Conservation (phyloP, 2,329 filamentous ascomycete species). For the Colletotrichum truncatum region DNA sequence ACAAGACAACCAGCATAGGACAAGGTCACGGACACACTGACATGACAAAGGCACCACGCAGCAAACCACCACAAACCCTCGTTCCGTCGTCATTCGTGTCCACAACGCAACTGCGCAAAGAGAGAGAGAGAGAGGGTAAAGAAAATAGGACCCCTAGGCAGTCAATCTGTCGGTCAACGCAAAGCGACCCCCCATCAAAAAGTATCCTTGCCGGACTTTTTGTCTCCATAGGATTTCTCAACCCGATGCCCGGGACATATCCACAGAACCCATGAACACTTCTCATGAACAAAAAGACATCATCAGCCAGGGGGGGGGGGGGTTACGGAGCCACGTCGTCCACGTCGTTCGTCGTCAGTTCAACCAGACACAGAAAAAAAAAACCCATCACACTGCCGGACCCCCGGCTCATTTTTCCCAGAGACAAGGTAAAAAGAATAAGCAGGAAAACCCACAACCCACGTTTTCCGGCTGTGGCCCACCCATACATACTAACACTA, state of each 20-base stretch:
- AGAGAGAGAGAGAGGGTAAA: background rate
- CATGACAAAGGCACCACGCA: background rate
- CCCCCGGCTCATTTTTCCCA: background rate
- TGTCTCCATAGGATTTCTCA: too few relatives aligned
- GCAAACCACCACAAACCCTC: background rate
- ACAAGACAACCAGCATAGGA: background rate
- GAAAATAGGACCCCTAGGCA: background rate
- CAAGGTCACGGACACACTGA: background rate
- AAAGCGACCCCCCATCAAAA: background rate
- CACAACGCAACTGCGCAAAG: background rate
- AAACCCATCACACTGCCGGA: background rate
- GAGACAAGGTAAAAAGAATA: slow-evolving; percentile 9
- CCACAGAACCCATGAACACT: background rate
- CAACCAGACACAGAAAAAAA: too few relatives aligned
- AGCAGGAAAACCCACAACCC: slow-evolving; percentile 26
- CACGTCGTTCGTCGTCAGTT: background rate
- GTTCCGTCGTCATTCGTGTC: background rate
- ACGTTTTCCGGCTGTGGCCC: slow-evolving; percentile 8
- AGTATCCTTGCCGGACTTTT: background rate
- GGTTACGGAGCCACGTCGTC: background rate
- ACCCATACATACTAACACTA: background rate
- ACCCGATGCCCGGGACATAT: background rate
- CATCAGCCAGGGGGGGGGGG: background rate
- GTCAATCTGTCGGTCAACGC: background rate
- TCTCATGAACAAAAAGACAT: background rate